Evolutionary conservation across 257 asterid species (phyloP).

Genomic region (Penstemon newberryi): DNA sequence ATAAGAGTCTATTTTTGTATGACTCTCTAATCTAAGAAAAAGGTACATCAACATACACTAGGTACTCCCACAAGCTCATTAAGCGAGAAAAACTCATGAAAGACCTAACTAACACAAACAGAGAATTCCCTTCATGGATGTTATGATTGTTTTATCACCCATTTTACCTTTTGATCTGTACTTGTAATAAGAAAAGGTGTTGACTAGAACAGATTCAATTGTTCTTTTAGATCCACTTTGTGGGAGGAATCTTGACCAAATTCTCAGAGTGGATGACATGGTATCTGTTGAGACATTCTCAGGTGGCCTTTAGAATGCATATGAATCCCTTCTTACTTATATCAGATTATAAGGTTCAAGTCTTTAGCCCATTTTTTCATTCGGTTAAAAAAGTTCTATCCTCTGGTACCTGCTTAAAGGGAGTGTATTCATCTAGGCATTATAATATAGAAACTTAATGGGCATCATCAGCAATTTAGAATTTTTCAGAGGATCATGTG

Average conservation of each 20-base stretch:
- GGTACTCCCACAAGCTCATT: no score
- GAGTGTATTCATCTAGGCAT: neutral
- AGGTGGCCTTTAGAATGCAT: neutral
- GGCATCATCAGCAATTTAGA: neutral
- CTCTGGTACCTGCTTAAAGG: neutral
- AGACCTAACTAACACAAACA: no score
- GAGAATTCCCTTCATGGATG: no score
- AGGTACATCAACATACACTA: no score
- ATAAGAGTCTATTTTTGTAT: no score
- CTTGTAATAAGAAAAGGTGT: no score
- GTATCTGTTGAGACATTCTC: slow-evolving; percentile 7
- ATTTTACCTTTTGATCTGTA: no score
- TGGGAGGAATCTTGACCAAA: neutral
- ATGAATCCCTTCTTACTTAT: neutral
- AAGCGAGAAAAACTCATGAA: no score
- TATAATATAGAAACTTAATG: neutral
- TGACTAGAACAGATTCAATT: neutral
- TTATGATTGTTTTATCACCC: no score
- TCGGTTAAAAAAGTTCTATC: neutral
- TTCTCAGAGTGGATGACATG: neutral
- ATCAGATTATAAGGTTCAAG: neutral
- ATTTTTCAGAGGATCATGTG: neutral
- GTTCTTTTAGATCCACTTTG: neutral
- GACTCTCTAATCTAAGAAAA: no score
- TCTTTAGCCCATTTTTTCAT: neutral